These are phyloP conservation scores for Colletotrichum siamense DNA, from an alignment of 2,329 filamentous ascomycete genomes.

Conservation along the genomic window DNA sequence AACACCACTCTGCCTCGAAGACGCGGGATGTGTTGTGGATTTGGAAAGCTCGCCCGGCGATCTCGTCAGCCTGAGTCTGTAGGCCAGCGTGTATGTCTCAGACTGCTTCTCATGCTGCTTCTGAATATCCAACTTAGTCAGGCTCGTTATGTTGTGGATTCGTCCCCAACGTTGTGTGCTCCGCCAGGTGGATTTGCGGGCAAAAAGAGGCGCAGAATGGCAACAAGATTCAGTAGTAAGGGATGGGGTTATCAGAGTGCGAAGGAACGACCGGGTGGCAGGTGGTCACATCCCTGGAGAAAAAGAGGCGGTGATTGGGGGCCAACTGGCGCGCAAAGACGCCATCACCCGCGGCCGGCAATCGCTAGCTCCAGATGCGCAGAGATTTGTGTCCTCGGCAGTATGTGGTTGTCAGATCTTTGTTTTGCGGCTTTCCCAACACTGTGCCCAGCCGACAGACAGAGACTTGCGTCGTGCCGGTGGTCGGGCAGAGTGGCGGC, in stretches of 20 bases:
- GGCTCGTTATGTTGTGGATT: neutral
- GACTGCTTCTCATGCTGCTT: neutral
- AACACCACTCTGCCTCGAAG: conserved; percentile 1
- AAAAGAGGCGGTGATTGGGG: neutral
- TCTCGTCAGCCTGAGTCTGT: neutral
- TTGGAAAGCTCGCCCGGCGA: neutral
- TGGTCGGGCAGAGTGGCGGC: neutral
- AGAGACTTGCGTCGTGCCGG: neutral
- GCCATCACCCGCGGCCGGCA: neutral
- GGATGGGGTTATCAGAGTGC: neutral
- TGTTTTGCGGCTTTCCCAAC: neutral
- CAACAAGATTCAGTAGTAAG: neutral
- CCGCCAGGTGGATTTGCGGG: neutral
- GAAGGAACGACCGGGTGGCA: neutral
- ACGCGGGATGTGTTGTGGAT: neutral
- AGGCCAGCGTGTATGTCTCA: neutral
- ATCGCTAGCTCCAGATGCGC: conserved; percentile 4
- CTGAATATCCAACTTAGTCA: neutral
- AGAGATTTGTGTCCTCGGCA: conserved; percentile 6
- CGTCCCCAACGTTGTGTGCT: neutral
- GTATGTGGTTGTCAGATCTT: neutral
- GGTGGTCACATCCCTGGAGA: neutral
- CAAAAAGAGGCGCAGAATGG: neutral
- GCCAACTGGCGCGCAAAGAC: neutral
- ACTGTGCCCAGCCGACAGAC: neutral